Evolutionary conservation across 441 rosid species (phyloP), one percentile per base, ranked within the genome.

Genomic region (Monsonia emarginata): DNA sequence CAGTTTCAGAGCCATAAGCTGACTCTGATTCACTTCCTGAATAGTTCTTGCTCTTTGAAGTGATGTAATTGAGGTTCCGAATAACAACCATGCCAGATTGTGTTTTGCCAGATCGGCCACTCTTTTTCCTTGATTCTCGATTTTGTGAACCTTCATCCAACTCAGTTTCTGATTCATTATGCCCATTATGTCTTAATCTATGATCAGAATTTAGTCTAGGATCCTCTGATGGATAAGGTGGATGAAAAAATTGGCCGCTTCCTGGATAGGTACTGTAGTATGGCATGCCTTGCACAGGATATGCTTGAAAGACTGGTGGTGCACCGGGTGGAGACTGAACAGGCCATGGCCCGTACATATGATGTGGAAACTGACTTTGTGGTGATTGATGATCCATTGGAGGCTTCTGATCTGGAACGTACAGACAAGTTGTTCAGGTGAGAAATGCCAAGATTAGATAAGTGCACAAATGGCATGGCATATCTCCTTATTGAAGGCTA

Each of bases 251-350:
- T 11, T 88, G 91, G 79, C 79, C 68, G 64, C 78, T 79, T 72
- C 86, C 86, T 0, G 91, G 86, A 78, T 90, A 85, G 67, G 72
- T 79, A 54, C 84, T 92, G 75, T 84, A 88, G 76, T 86, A 90
- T 40, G 96, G 89, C 81, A 88, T 74, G 46, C 96, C 91, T 65
- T 84, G 96, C 88, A 87, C 82, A 14, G 93, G 81, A 79, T 88
- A 90, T 61, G 96, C 96, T 78, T 84, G 98, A 77, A 83, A 90
- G 38, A 81, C 79, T 44, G 95, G 91, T 52, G 85, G 76, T 60
- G 89, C 72, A 59, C 96, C 97, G 0, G 96, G 88, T 30, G 94
- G 96, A 46, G 97, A 86, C 73, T 94, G 96, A 63, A 90, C 76
- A 68, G 91, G 89, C 98, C 97, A 90, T 5, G 84, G 83, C 63